phyloP scores from a whole-genome alignment of 2,329 filamentous ascomycete species.

The Pseudogymnoascus sp. region DNA sequence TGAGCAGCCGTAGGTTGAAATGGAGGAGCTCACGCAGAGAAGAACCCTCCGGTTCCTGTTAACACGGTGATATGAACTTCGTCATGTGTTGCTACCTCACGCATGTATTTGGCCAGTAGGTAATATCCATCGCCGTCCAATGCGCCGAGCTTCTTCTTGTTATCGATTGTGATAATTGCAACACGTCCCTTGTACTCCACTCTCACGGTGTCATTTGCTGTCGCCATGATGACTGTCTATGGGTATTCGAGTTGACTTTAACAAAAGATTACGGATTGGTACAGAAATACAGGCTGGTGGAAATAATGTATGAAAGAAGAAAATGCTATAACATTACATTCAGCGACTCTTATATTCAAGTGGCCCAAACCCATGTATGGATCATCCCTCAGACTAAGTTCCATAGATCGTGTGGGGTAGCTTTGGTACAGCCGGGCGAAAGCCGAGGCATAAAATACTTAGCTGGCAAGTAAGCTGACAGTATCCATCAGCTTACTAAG shows the following conservation, averaged over 20 bases:
- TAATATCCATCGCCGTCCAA: conserved; percentile 68
- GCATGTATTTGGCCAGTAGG: conserved; percentile 62
- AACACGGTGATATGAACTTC: conserved; percentile 81
- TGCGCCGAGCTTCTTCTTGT: conserved; percentile 81
- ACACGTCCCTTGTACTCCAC: conserved; percentile 61
- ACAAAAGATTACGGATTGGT: not conserved
- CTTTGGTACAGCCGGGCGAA: not conserved
- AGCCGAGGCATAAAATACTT: not conserved
- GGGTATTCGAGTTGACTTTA: not conserved
- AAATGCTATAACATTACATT: not conserved
- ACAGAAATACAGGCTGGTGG: not conserved
- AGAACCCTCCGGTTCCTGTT: conserved; percentile 63
- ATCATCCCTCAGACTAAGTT: not conserved
- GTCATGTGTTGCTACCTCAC: conserved; percentile 69
- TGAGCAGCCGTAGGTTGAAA: not conserved
- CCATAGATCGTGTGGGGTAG: not conserved
- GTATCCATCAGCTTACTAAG: not conserved
- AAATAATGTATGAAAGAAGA: not conserved
- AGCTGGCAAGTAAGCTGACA: not conserved
- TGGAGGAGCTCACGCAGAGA: conserved; percentile 66
- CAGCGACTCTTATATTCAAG: not conserved
- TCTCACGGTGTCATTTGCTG: conserved; percentile 13
- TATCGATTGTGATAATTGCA: conserved; percentile 81
- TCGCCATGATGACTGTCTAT: not conserved
- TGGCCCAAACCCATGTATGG: not conserved